phyloP scores from a whole-genome alignment of 306 rosid species.

The Corylus avellana region DNA sequence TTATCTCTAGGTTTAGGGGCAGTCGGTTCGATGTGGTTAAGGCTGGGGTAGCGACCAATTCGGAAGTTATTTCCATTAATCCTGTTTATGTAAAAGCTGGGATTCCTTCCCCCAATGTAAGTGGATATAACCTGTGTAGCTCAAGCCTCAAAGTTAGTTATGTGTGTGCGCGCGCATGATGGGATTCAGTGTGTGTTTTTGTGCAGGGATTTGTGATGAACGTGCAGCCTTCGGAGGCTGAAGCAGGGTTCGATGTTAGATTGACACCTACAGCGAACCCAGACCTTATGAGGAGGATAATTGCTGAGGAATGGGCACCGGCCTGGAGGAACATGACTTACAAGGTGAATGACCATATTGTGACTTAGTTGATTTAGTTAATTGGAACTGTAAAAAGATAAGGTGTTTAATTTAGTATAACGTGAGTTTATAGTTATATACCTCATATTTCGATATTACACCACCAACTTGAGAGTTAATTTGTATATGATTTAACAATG shows the following conservation, averaged over 20 bases:
- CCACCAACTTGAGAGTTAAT: background rate
- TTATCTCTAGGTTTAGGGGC: constrained; percentile 65
- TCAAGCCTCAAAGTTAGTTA: background rate
- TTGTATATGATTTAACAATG: background rate
- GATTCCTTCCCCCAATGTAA: constrained; percentile 55
- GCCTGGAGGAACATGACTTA: constrained; percentile 69
- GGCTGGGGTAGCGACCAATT: constrained; percentile 63
- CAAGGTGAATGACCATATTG: constrained; percentile 46
- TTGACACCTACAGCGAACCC: constrained; percentile 70
- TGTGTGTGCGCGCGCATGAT: background rate
- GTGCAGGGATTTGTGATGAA: constrained; percentile 90
- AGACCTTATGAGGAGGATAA: constrained; percentile 60
- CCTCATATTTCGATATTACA: background rate
- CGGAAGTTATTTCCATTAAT: constrained; percentile 86
- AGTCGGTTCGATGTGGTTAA: constrained; percentile 77
- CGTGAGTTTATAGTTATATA: background rate
- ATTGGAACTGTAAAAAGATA: background rate
- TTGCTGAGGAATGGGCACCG: constrained; percentile 86
- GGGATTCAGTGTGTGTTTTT: constrained; percentile 6
- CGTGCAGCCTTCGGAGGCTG: constrained; percentile 90
- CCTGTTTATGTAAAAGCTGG: constrained; percentile 83
- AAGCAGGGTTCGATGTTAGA: constrained; percentile 82
- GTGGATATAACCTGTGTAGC: constrained; percentile 12
- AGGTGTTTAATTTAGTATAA: background rate
- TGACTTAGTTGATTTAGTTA: background rate